Conservation (phyloP, 305 asterid genomes). For the Ajuga reptans region DNA sequence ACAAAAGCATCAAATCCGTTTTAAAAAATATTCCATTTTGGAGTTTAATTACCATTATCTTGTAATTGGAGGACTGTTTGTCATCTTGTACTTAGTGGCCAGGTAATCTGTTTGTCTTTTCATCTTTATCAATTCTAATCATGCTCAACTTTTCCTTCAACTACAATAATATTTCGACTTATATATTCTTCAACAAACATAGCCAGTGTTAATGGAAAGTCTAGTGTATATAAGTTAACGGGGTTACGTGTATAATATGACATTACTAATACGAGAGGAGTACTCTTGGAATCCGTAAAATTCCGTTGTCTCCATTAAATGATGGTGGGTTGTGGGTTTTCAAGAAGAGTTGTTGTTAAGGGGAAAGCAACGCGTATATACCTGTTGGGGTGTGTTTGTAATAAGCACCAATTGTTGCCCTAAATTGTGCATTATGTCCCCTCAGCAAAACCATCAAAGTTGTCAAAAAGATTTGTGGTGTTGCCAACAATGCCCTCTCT, state of each 20-base stretch:
- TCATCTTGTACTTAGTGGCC: constrained; percentile 36
- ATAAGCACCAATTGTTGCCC: constrained; percentile 39
- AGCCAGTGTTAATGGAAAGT: no score
- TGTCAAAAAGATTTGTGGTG: constrained; percentile 44
- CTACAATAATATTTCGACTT: neutral
- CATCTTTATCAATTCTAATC: constrained; percentile 28
- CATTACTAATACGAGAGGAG: no score
- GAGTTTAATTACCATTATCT: constrained; percentile 31
- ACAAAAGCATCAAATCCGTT: constrained; percentile 23
- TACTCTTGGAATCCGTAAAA: constrained; percentile 24
- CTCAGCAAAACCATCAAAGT: constrained; percentile 82
- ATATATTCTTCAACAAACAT: neutral
- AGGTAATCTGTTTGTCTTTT: constrained; percentile 26
- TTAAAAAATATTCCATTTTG: constrained; percentile 14
- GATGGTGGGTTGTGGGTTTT: constrained; percentile 4
- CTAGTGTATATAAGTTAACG: no score
- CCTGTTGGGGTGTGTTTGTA: constrained; percentile 38
- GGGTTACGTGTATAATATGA: no score
- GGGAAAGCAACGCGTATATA: constrained; percentile 28
- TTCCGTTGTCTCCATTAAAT: constrained; percentile 7
- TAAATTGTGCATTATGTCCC: constrained; percentile 75
- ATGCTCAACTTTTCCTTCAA: constrained; percentile 36
- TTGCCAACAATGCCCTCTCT: constrained; percentile 32
- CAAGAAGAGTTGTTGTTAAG: constrained; percentile 7
- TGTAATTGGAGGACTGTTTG: constrained; percentile 27